Evolutionary conservation across 768 basidiomycete species (phyloP), one percentile per base, ranked within the genome.

Genomic region (Tricholoma bakamatsutake): DNA sequence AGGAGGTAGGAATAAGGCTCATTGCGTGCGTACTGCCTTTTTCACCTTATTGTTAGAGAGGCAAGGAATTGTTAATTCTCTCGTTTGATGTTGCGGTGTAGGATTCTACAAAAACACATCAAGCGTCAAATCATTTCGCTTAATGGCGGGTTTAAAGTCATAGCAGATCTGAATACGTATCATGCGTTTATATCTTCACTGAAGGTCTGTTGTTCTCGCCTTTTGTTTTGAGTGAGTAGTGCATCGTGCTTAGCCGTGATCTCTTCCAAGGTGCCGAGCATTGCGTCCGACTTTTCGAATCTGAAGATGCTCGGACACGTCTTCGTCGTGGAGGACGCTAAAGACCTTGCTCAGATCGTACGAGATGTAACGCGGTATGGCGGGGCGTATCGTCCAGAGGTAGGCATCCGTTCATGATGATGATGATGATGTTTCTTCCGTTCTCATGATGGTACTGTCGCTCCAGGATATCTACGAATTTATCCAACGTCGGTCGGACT

Each of bases 291-390:
- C 59, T 99, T 98, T 61, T 84, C 94, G 13, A 87, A 93, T 62
- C 79, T 99, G 54, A 98, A 97, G 72, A 97, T 98, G 94, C 77
- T 97, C 11, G 95, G 95, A 2, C 93, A 98, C 63, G 93, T 98
- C 1, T 98, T 87, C 67, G 91, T 98, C 47, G 93, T 96, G 11
- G 88, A 90, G 60, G 94, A 96, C 60, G 96, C 97, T 0, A 96
- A 94, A 64, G 96, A 98, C 67, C 78, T 99, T 12, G 95, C 96
- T 31, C 89, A 93, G 71, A 96, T 98, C 61, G 95, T 98, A 12
- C 75, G 93, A 58, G 96, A 98, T 71, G 93, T 96, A 8, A 91
- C 93, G 24, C 77, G 96, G 43, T 98, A 98, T 70, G 96, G 97
- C 2, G 97, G 96, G 1, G 88, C 91, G 2, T 94, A 95, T 69